Evolutionary conservation across 306 rosid species (phyloP), one percentile per base, ranked within the genome.

Genomic region (Lithocarpus polystachyus): DNA sequence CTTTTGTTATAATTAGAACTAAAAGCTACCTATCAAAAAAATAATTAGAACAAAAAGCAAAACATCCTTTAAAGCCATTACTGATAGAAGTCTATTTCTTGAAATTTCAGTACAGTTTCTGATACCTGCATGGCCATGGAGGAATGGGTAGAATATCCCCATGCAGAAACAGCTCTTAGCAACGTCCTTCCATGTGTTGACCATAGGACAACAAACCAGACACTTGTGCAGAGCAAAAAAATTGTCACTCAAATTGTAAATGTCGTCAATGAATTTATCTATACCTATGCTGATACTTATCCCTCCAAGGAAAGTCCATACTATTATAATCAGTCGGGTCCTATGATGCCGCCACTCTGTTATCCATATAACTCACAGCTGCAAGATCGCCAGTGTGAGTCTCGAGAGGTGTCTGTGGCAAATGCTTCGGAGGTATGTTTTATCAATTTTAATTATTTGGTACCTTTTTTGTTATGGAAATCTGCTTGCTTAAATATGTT

Each of bases 131-230:
- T 91, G 90, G 95, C 97, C 24, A 93, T 93, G 98, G 92, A 84
- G 59, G 95, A 93, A 78, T 93, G 98, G 98, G 97, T 93, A 73
- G 95, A 93, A 60, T 83, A 90, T 88, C 95, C 98, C 35, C 95
- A 89, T 3, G 87, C 98, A 28, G 95, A 90, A 84, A 91, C 98
- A 62, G 93, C 99, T 80, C 99, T 95, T 72, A 88, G 96, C 87
- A 82, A 87, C 74, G 83, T 95, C 79, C 98, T 95, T 77, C 99
- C 99, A 3, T 95, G 99, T 53, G 98, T 95, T 74, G 98, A 95
- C 79, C 93, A 85, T 80, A 82, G 79, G 79, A 93, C 98, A 48
- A 93, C 98, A 60, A 90, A 89, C 82, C 86, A 84, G 82, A 91
- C 97, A 14, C 92, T 93, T 12, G 77, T 72, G 56, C 98, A 91